Evolutionary conservation across 1,284 basidiomycete species (phyloP).

Genomic region (Peniophora sp.): DNA sequence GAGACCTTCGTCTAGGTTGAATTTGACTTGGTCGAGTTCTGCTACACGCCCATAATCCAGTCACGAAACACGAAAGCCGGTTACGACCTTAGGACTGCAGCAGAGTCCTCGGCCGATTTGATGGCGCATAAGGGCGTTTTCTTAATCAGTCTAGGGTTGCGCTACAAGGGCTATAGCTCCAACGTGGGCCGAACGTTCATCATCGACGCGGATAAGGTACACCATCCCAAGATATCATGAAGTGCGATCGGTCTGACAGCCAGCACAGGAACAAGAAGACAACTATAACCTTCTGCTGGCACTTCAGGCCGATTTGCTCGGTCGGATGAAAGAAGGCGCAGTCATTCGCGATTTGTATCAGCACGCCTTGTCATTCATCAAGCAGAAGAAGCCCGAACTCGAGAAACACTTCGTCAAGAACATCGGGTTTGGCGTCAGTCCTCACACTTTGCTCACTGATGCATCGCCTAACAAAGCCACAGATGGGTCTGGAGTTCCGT

Average conservation of each 20-base stretch:
- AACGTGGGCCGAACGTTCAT: constrained; percentile 92
- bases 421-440: constrained; percentile 79
- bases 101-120: constrained; percentile 76
- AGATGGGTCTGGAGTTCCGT: constrained; percentile 94
- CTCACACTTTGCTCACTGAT: not conserved
- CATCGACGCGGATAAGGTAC: constrained; percentile 84
- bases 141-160: constrained; percentile 81
- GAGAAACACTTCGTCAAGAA: constrained; percentile 86
- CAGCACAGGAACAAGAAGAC: constrained; percentile 74
- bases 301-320: constrained; percentile 73
- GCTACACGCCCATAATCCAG: constrained; percentile 93
- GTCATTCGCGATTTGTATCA: constrained; percentile 76
- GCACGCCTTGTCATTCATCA: constrained; percentile 66
- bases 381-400: constrained; percentile 73
- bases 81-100: constrained; percentile 85
- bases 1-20: constrained; percentile 53
- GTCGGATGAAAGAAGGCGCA: constrained; percentile 77
- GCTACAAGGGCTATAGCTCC: constrained; percentile 90
- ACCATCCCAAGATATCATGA: constrained; percentile 13
- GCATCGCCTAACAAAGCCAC: constrained; percentile 6
- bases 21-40: constrained; percentile 84
- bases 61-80: constrained; percentile 76
- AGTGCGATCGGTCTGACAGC: constrained; percentile 3
- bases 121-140: constrained; percentile 91
- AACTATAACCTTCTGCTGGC: constrained; percentile 77